phyloP scores from a whole-genome alignment of 768 basidiomycete genomes.

The Podaxis sp. region DNA sequence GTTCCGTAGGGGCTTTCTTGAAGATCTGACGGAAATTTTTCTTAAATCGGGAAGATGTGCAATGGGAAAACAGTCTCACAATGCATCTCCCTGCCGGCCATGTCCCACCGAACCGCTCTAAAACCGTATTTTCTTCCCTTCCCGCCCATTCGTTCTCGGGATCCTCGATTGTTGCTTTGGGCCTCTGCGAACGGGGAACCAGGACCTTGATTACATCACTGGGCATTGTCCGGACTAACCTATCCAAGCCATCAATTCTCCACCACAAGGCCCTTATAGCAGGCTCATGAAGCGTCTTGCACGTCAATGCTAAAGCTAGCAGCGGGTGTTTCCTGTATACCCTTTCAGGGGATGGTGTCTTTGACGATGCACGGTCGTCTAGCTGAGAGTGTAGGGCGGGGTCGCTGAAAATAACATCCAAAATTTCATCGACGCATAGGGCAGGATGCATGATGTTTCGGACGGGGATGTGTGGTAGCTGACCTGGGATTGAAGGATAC shows the following conservation, averaged over 20 bases:
- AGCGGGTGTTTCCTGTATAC: background rate
- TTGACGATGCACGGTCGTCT: background rate
- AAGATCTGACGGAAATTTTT: background rate
- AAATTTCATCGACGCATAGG: slow-evolving; percentile 2
- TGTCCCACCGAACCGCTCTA: background rate
- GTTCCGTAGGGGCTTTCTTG: slow-evolving; percentile 1
- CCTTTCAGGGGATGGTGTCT: background rate
- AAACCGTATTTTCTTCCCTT: background rate
- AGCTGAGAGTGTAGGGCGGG: background rate
- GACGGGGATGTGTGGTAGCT: background rate
- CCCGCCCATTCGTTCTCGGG: background rate
- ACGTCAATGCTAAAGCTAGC: slow-evolving; percentile 4
- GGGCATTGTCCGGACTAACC: background rate
- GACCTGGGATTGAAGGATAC: background rate
- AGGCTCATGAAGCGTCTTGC: slow-evolving; percentile 7
- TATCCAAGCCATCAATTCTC: background rate
- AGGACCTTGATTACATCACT: background rate
- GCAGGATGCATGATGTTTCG: background rate
- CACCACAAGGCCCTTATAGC: slow-evolving; percentile 1
- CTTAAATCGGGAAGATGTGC: background rate
- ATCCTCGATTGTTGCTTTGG: background rate
- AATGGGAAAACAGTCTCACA: background rate
- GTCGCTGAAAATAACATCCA: slow-evolving; percentile 4
- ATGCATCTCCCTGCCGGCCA: background rate
- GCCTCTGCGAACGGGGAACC: background rate